Evolutionary conservation across 345 rosid species (phyloP), one percentile per base, ranked within the genome.

Genomic region (Erodium maritimum): DNA sequence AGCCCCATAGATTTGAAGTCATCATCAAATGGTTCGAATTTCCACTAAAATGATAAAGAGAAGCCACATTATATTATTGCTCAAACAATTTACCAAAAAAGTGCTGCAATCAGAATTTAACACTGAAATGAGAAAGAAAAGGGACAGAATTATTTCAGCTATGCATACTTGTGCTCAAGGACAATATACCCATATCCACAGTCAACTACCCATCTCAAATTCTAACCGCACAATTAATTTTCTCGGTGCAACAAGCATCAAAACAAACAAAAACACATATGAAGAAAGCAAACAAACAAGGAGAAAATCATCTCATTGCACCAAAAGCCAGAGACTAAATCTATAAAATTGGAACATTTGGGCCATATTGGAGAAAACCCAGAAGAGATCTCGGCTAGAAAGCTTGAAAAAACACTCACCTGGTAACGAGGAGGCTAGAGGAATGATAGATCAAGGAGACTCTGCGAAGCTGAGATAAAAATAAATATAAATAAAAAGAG

Each of bases 381-480:
- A 62, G 59, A 55, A 19, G 59, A 54, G 59, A 62, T 61, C 51
- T 61, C 19, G 22, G 46, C 50, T 20, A 10, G 17, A 50, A 52
- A 19, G 34, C 17, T 7, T 19, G 21, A 2, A 19, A 19, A 51
- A 51, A n/a, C n/a, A 18, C 57, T 53, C 21, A 61, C 62, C 62
- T 13, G n/a, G 48, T 59, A 10, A n/a, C 21, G 54, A 17, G 46
- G 50, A 54, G 22, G 1, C 22, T 29, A 5, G 37, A 4, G 21
- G 42, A 54, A 21, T n/a, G 18, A 23, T 4, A 23, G 52, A 19
- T 51, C 54, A 17, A 20, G n/a, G 54, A 19, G 20, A n/a, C n/a
- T 51, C 48, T 42, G 48, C 2, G 48, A 42, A 42, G 48, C 48
- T 42, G 48, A 42, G 48, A 14, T 12, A 42, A 42, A 3, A 42